Base-by-base conservation (phyloP, 305 asterid species). In the Plantago coronopus region DNA sequence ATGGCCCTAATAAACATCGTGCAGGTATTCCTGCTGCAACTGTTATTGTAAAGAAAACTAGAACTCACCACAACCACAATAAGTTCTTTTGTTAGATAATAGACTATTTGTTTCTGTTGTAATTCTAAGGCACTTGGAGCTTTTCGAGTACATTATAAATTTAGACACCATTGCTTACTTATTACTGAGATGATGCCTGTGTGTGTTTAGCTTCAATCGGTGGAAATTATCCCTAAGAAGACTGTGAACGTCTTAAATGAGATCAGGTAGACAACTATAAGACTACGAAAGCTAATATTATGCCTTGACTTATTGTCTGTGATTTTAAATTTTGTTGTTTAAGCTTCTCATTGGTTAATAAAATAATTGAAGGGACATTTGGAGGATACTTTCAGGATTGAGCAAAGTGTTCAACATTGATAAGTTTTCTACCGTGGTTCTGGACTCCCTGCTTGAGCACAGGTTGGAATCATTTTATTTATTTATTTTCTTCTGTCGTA, bases 221-320 rank as follows among this genome's bases (percentile, higher is more conserved):
- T 89, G 62, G 83, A 77, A 63, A 67, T 77, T 68, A 82, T 93
- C 71, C 91, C 97, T 56, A 85, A 71, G 90, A 93, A 83, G 85
- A 81, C 81, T 17, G 4, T 93, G 64, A 84, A 80, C 40, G 66
- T 74, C 73, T 63, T 93, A 40, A 74, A 61, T 53, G 87, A 69
- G 57, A 75, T 83, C 79, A 83, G 94, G 99, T 89, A 14, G 6
- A 43, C 40, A 44, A 54, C 61, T 59, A 23, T 13, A 10, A 25
- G 18, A 25, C 31, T 27, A n/a, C 31, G 31, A 7, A 27, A 27
- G 31, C 31, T 27, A 4, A 3, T 27, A 27, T 3, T 27, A 27
- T 27, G 6, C 42, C 18, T 20, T n/a, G 17, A 54, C 11, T 25
- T 15, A 22, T 21, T n/a, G 22, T 21, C 61, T 22, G 27, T 34